Base-by-base conservation (phyloP, 2,329 filamentous ascomycete species). In the Trichoderma simmonsii region DNA sequence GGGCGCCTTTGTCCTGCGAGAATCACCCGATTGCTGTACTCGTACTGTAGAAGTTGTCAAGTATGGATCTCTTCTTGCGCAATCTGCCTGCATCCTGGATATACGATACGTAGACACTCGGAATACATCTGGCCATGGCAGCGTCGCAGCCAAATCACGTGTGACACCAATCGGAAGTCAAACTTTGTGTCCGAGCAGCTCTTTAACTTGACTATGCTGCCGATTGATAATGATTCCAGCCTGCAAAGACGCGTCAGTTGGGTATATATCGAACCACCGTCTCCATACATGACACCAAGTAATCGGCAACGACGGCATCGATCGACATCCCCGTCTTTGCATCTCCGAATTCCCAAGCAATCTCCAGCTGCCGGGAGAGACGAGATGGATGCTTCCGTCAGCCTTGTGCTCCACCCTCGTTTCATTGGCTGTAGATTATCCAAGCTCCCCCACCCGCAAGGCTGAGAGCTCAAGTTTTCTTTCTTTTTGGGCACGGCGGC, bases 391-490 rank as follows among this genome's bases (percentile, higher is more conserved):
- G 8, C 15, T 1, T 21, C 30, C 0, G 9, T 34, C 70, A 73
- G 73, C 73, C 73, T 73, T 57, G 73, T 39, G 57, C 57, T n/a
- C 63, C 67, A 39, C 62, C 21, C 7, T 1, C 0, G 7, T 66
- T n/a, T 32, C 4, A 73, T 74, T 74, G 73, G 72, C 28, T 30
- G 26, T 26, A 59, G 18, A 71, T 39, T 32, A 11, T 36, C 21
- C 6, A 36, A 56, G 32, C 15, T 24, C 32, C 34, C 57, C 39
- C 61, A 54, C 64, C 62, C 72, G 69, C 73, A 73, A 79, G 78
- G 78, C 78, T 79, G 75, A 60, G 24, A 18, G 30, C 66, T 21
- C 73, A 67, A 74, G 72, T 75, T 73, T 78, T 78, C 77, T 26
- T 63, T n/a, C 30, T 36, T 34, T 62, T 69, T 39, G 62, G 28